Conservation (phyloP, 2,329 filamentous ascomycete species). For the Fusarium neocosmosporiellum region DNA sequence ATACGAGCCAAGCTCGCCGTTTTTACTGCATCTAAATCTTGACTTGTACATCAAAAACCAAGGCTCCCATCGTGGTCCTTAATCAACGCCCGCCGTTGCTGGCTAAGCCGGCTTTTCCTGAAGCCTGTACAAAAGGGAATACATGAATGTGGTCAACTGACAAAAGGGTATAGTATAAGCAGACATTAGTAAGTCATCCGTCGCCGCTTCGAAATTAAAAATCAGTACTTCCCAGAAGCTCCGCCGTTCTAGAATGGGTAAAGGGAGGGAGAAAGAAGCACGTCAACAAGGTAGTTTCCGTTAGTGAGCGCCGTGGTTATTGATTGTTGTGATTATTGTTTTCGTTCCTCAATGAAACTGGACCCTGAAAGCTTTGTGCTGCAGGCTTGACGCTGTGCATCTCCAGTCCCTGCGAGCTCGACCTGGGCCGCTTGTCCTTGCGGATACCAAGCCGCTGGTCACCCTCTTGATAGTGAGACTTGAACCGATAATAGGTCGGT, state of each 20-base stretch:
- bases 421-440: conserved; percentile 54
- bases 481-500: conserved; percentile 91
- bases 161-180: conserved; percentile 34
- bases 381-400: conserved; percentile 73
- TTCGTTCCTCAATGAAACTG: conserved; percentile 57
- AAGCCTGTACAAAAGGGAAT: conserved; percentile 23
- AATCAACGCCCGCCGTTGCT: conserved; percentile 21
- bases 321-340: conserved; percentile 39
- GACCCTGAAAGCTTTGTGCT: conserved; percentile 65
- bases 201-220: conserved; percentile 31
- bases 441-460: conserved; percentile 82
- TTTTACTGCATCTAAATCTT: conserved; percentile 17
- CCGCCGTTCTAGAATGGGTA: conserved; percentile 26
- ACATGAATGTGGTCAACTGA: conserved; percentile 27
- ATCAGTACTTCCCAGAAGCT: conserved; percentile 41
- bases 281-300: conserved; percentile 11
- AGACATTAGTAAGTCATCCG: conserved; percentile 36
- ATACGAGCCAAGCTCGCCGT: background rate
- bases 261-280: conserved; percentile 22
- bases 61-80: conserved; percentile 2
- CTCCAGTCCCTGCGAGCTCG: conserved; percentile 77
- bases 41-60: conserved; percentile 15
- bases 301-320: conserved; percentile 19
- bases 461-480: conserved; percentile 78
- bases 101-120: conserved; percentile 24